phyloP scores from a whole-genome alignment of 2,329 filamentous ascomycete species.

The Aspergillus nomiae region DNA sequence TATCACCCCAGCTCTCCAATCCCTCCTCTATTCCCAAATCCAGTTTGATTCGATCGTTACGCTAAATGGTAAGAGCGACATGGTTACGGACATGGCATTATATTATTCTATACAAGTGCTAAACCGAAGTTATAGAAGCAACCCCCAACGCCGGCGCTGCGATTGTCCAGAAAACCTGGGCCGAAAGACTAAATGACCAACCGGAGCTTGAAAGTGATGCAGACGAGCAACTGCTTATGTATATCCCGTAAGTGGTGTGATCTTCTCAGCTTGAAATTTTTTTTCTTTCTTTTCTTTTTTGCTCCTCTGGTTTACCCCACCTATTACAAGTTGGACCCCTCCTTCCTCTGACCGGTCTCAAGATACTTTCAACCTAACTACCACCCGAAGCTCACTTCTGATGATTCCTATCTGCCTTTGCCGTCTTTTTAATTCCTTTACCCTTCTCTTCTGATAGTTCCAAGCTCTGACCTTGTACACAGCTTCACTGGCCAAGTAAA shows the following conservation, averaged over 20 bases:
- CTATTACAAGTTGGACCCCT: slow-evolving; percentile 25
- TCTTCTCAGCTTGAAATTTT: not conserved
- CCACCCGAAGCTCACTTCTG: not conserved
- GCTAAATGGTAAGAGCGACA: slow-evolving; percentile 63
- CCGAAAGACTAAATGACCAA: slow-evolving; percentile 68
- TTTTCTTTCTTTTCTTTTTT: not conserved
- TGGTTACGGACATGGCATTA: not conserved
- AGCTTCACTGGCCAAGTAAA: slow-evolving; percentile 95
- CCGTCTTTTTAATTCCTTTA: no score
- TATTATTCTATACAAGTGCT: slow-evolving; percentile 1
- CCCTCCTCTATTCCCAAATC: slow-evolving; percentile 88
- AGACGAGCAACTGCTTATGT: slow-evolving; percentile 92
- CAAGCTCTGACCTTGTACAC: not conserved
- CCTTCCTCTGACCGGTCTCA: slow-evolving; percentile 7
- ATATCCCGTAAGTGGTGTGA: slow-evolving; percentile 68
- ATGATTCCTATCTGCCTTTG: no score
- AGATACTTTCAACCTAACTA: not conserved
- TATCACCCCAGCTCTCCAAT: slow-evolving; percentile 86
- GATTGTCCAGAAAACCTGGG: slow-evolving; percentile 89
- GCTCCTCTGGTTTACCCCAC: slow-evolving; percentile 21
- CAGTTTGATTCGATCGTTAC: slow-evolving; percentile 83
- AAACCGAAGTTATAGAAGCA: slow-evolving; percentile 50
- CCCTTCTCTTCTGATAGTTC: no score
- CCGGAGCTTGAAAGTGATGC: slow-evolving; percentile 83
- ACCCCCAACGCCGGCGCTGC: slow-evolving; percentile 67